Evolutionary conservation across 169 alveolate species (phyloP), one percentile per base, ranked within the genome.

Genomic region (Plasmodium sp.): DNA sequence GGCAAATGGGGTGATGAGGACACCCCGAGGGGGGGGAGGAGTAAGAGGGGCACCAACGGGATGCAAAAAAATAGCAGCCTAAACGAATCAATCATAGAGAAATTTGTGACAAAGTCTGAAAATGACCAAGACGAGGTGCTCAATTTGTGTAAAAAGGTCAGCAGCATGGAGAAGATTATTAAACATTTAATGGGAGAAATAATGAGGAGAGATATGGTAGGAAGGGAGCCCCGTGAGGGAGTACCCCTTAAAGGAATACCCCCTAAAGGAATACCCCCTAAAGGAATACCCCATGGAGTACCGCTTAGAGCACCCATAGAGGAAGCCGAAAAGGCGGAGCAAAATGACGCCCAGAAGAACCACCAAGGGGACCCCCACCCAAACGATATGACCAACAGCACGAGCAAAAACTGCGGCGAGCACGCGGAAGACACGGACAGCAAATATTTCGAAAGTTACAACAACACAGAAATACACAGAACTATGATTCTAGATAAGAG

Each of bases 401-500:
- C 77, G 77, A 31, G 39, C 39, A 67, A 67, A n/a, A n/a, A 67
- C 18, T 7, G 45, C 27, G 31, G 56, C 3, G 10, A 39, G 16
- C 3, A 34, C 34, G 33, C 27, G 22, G 67, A 81, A 81, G 73
- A 34, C 33, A n/a, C 39, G 9, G 98, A 96, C 71, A 93, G 79
- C 7, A 86, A 79, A 83, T 99, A 99, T 92, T 99, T 98, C 94
- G 97, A 96, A 74, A 97, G 99, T 45, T 99, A 99, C 94, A 96
- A 98, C 48, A 95, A 96, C 75, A 97, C 97, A 86, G 97, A 97
- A 22, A 97, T 98, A 80, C 99, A 97, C 96, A 98, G 98, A 96
- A 99, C 98, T 86, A 98, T 98, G 99, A 96, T 98, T 3, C 96
- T 97, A 86, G 99, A 98, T 95, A 95, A 83, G 56, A 96, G 95